These are phyloP conservation scores for Podila epigama DNA, from an alignment of 192 early-diverging fungal species.

Conservation along the genomic window DNA sequence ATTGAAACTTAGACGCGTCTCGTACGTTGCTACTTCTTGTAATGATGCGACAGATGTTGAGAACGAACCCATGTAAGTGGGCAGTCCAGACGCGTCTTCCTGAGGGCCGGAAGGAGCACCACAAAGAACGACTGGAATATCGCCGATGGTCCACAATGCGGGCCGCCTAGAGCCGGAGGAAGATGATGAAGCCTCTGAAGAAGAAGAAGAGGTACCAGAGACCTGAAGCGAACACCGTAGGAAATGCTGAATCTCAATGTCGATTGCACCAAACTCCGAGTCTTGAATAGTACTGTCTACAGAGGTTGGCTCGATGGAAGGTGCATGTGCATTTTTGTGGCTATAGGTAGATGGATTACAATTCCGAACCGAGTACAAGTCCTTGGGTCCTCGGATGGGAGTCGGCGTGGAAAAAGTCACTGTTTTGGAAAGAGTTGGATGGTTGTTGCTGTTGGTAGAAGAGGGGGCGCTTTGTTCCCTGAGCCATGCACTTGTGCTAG, in stretches of 20 bases:
- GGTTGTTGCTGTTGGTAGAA: neutral
- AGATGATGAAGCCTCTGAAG: neutral
- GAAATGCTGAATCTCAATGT: conserved; percentile 34
- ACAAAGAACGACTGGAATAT: conserved; percentile 15
- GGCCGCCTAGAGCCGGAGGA: neutral
- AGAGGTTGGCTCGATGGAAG: neutral
- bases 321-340: neutral
- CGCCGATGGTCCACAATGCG: neutral
- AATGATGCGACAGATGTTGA: conserved; percentile 6
- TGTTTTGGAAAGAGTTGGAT: neutral
- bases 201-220: neutral
- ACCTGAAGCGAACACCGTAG: conserved; percentile 3
- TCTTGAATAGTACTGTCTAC: neutral
- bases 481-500: no score
- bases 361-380: conserved; percentile 6
- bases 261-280: neutral
- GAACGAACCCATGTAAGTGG: conserved; percentile 21
- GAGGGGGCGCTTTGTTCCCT: no score
- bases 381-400: conserved; percentile 1
- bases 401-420: conserved; percentile 6
- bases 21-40: neutral
- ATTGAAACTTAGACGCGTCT: conserved; percentile 7
- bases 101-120: conserved; percentile 2
- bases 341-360: conserved; percentile 19
- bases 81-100: conserved; percentile 7